phyloP scores from a whole-genome alignment of 495 filamentous ascomycete species.

The Copromyces sp. region DNA sequence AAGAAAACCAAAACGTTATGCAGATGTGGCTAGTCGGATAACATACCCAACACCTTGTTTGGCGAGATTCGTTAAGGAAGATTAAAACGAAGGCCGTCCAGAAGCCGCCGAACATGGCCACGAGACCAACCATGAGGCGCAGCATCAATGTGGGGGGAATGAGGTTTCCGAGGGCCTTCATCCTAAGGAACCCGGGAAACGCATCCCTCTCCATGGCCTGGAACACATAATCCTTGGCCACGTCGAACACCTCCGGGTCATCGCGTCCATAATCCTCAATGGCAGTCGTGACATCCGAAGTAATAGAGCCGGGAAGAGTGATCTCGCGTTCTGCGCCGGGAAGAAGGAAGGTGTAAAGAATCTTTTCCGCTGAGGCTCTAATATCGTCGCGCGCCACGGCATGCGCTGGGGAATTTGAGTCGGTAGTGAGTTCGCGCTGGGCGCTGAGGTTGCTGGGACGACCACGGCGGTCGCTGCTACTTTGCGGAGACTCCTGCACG shows the following conservation, averaged over 20 bases:
- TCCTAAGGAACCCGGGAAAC: slow-evolving; percentile 89
- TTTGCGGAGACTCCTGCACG: slow-evolving; percentile 54
- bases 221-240: slow-evolving; percentile 97
- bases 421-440: slow-evolving; percentile 42
- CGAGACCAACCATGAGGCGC: slow-evolving; percentile 73
- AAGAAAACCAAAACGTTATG: not conserved
- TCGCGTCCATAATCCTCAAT: slow-evolving; percentile 87
- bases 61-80: slow-evolving; percentile 67
- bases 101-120: slow-evolving; percentile 81
- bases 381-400: slow-evolving; percentile 80
- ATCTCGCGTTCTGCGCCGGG: slow-evolving; percentile 93
- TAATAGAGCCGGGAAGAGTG: slow-evolving; percentile 76
- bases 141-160: slow-evolving; percentile 79
- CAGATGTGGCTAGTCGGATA: not conserved
- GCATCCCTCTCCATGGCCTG: slow-evolving; percentile 99
- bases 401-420: slow-evolving; percentile 71
- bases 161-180: slow-evolving; percentile 90
- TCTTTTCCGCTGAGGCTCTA: slow-evolving; percentile 88
- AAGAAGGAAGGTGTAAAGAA: slow-evolving; percentile 89
- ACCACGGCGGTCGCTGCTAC: slow-evolving; percentile 53
- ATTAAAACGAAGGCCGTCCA: slow-evolving; percentile 92
- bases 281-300: slow-evolving; percentile 63
- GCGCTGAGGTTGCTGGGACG: slow-evolving; percentile 57
- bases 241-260: slow-evolving; percentile 94
- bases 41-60: slow-evolving; percentile 74